Evolutionary conservation across 306 rosid species (phyloP), one percentile per base, ranked within the genome.

Genomic region (Corylus avellana): DNA sequence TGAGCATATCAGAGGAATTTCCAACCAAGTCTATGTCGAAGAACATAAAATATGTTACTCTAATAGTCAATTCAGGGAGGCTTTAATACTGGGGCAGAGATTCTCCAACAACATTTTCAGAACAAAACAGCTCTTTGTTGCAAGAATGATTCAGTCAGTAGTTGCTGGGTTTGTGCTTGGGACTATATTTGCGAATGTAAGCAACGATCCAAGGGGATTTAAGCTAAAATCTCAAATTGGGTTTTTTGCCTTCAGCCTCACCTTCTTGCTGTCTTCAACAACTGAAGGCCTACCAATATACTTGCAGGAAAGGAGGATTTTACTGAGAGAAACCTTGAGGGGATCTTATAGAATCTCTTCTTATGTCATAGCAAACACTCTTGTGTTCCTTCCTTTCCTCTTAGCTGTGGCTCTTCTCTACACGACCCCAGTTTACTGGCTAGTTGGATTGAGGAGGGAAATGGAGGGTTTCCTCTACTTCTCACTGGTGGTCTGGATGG

Each of bases 301-400:
- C 97, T 76, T 91, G 72, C 89, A 88, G 58, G 92, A 92, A 79
- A 92, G 92, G 70, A 86, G 90, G 53, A 91, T 88, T 66, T 72
- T 91, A 5, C 88, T 89, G 91, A 88, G 88, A 79, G 97, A 92
- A 75, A 92, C 94, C 63, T 85, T 95, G 42, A 84, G 94, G 81
- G 96, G 96, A 87, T 89, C 97, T 77, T 91, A 91, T 70, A 86
- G 94, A 79, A 90, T 92, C 51, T 92, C 89, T 76, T 91, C 96
- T 35, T 88, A 88, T 82, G 91, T 89, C 69, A 77, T 92, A 58
- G 88, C 94, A 74, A 90, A 92, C 70, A 78, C 91, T 16, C 74
- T 92, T 46, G 87, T 92, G 70, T 89, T 91, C 77, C 81, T 92
- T 68, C 94, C 91, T 73, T 91, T 89, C 81, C 88, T 89, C 62